Conservation (phyloP, 2,329 filamentous ascomycete genomes). For the Aspergillus fumigatiaffinis region DNA sequence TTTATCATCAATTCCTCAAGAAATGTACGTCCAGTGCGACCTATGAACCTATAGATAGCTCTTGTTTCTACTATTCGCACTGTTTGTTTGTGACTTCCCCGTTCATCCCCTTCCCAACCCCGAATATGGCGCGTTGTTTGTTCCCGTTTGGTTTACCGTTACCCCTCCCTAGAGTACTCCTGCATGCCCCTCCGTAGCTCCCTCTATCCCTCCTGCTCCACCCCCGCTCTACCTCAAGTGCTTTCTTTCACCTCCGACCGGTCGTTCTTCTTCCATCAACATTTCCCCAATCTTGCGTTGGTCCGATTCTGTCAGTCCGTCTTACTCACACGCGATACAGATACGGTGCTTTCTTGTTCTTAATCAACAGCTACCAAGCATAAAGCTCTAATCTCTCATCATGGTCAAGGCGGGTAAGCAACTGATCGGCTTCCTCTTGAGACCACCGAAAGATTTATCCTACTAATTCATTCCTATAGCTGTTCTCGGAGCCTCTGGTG, state of each 20-base stretch:
- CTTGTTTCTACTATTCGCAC: not conserved
- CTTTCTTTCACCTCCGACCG: slow-evolving; percentile 1
- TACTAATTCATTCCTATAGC: slow-evolving; percentile 38
- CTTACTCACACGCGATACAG: not conserved
- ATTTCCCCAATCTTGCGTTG: not conserved
- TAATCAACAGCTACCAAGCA: not conserved
- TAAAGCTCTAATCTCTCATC: slow-evolving; percentile 21
- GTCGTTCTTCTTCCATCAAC: slow-evolving; percentile 1
- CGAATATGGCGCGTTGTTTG: not conserved
- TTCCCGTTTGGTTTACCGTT: not conserved
- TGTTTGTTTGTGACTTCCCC: not conserved
- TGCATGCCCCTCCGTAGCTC: slow-evolving; percentile 2
- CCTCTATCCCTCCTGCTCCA: slow-evolving; percentile 6
- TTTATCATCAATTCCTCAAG: not conserved
- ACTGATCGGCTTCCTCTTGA: not conserved
- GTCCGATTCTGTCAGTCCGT: not conserved
- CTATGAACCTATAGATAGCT: not conserved
- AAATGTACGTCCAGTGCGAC: not conserved
- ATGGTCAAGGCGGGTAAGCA: slow-evolving; percentile 48
- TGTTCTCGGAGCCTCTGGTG: slow-evolving; percentile 94
- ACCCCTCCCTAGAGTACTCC: not conserved
- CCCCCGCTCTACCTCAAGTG: not conserved
- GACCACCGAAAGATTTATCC: not conserved
- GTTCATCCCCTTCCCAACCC: too few relatives aligned
- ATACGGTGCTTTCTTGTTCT: not conserved